These are phyloP conservation scores for Chalciporus chontae DNA, from an alignment of 768 basidiomycete genomes.

Conservation along the genomic window DNA sequence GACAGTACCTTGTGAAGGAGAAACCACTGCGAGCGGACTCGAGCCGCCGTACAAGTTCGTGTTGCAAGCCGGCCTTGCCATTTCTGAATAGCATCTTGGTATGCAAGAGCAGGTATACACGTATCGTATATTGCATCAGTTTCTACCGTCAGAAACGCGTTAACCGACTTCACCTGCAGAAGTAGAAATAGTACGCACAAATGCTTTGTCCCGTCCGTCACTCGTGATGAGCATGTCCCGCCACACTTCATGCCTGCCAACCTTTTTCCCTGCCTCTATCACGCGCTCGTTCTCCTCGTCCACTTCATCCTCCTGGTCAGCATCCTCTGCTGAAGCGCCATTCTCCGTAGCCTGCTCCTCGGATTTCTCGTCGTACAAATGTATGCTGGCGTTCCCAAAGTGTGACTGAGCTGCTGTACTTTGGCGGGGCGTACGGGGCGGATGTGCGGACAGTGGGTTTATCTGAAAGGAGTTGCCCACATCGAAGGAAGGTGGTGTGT, in stretches of 20 bases:
- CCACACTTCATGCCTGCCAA: conserved; percentile 70
- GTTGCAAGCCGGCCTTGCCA: conserved; percentile 45
- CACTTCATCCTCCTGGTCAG: conserved; percentile 39
- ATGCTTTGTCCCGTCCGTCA: conserved; percentile 79
- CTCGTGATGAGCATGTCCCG: conserved; percentile 75
- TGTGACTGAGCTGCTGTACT: conserved; percentile 26
- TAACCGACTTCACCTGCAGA: neutral
- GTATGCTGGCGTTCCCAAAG: conserved; percentile 16
- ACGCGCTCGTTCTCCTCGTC: conserved; percentile 48
- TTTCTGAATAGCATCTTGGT: conserved; percentile 48
- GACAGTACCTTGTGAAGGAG: conserved; percentile 66
- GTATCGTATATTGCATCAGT: conserved; percentile 82
- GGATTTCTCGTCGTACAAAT: conserved; percentile 43
- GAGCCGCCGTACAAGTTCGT: conserved; percentile 55
- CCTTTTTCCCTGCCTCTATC: conserved; percentile 41
- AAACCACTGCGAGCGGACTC: conserved; percentile 53
- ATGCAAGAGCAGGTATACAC: conserved; percentile 72
- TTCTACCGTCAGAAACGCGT: conserved; percentile 46
- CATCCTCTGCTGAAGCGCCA: conserved; percentile 13
- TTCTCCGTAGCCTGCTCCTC: conserved; percentile 31
- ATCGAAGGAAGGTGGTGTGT: conserved; percentile 54
- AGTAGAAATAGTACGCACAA: conserved; percentile 48
- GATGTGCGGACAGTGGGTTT: conserved; percentile 77
- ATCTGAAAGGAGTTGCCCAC: conserved; percentile 65
- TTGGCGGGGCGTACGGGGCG: conserved; percentile 66